Evolutionary conservation across 2,329 filamentous ascomycete genomes (phyloP), one percentile per base, ranked within the genome.

Genomic region (Ophiostoma himal-ulmi): DNA sequence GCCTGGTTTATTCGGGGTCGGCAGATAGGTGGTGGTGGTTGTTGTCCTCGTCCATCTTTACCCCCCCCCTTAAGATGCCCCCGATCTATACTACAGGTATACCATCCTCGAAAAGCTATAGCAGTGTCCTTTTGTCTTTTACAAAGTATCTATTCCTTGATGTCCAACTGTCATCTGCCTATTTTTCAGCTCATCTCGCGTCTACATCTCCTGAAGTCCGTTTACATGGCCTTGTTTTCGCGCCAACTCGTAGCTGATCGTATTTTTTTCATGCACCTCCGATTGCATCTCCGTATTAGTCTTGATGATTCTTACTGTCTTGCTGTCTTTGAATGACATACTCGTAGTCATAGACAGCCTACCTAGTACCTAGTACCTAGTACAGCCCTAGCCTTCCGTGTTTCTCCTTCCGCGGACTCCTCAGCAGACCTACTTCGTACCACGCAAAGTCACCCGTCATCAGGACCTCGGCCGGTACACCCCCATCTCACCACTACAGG

Each of bases 251-350:
- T 34, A 65, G 34, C 62, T 36, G 34, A 65, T 65, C 62, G 36
- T 65, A 65, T 39, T 65, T 65, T 65, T 65, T 65, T 39, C 62
- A 65, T 65, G 62, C 62, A 65, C 62, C 62, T 65, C 5, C 7
- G 34, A 13, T 13, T 30, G 17, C 54, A 26, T 26, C n/a, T 41
- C 30, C 36, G 20, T 65, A 37, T 13, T 44, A 44, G 39, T 44
- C 30, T 30, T 30, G 30, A 30, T 30, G 30, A 30, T 30, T 30
- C 30, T 30, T 30, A 30, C 3, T 30, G 30, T 3, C 30, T 30
- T 30, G 30, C 3, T 30, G 30, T 30, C 30, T 30, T 30, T 30
- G 30, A 30, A 30, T 30, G 3, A 17, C 54, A 26, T 13, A 14
- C n/a, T 60, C n/a, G 3, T n/a, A 7, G 2, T 37, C 57, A 11